Percentiles rank a stretch among this genome's conserved stretches.
phyloP scores from a whole-genome alignment of 805 yeast species.

The Wickerhamomyces kurtzmanii region DNA sequence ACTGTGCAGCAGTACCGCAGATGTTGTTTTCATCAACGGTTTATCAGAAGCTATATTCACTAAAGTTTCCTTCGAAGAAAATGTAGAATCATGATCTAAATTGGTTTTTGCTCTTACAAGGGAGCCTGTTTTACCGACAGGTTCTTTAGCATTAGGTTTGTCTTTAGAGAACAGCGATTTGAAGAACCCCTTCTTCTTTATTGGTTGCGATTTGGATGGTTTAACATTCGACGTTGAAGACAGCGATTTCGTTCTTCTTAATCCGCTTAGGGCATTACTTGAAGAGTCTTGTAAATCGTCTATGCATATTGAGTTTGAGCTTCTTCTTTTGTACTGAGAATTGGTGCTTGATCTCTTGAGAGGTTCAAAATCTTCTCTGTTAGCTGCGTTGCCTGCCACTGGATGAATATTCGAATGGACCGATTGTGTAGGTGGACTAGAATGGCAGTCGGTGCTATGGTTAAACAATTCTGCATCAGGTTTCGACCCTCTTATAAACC shows the following conservation, averaged over 20 bases:
- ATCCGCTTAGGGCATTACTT: slow-evolving; percentile 13
- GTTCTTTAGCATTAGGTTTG: not conserved
- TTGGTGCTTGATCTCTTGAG: not conserved
- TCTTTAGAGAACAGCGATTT: slow-evolving; percentile 21
- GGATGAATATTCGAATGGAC: not conserved
- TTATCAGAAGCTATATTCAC: not conserved
- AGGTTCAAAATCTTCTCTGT: too few species aligned
- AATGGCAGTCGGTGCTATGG: slow-evolving; percentile 2
- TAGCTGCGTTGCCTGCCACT: slow-evolving; percentile 1
- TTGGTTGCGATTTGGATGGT: slow-evolving; percentile 5
- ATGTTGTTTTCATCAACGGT: slow-evolving; percentile 8
- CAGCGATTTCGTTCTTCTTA: slow-evolving; percentile 22
- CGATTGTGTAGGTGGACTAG: slow-evolving; percentile 3
- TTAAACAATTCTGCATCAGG: slow-evolving; percentile 4
- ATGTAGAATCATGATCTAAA: not conserved
- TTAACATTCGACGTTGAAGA: slow-evolving; percentile 12
- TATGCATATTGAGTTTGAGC: slow-evolving; percentile 1
- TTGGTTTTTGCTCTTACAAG: not conserved
- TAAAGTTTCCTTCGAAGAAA: slow-evolving; percentile 1
- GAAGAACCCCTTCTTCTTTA: slow-evolving; percentile 25
- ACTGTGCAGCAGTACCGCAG: slow-evolving; percentile 5
- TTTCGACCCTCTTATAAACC: slow-evolving; percentile 32
- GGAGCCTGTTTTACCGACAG: not conserved
- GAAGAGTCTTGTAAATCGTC: too few species aligned
- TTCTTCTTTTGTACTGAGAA: not conserved